A percentile compares a stretch with the other conserved stretches of the same genome.
Conservation (phyloP, 2,329 filamentous ascomycete genomes). For the Ophiostoma sp. region DNA sequence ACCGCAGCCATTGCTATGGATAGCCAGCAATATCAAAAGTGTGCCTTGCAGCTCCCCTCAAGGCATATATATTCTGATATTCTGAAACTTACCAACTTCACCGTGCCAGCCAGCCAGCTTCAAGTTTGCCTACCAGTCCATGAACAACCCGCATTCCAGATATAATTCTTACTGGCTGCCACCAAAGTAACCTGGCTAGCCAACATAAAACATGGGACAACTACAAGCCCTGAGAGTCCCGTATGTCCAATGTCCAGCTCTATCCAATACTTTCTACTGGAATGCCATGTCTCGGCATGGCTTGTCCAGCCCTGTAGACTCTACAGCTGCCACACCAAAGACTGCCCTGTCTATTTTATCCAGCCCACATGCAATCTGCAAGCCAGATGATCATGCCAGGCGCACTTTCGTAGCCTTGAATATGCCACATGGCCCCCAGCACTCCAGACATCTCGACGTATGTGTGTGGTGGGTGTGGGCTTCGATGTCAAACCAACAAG, state of each 20-base stretch:
- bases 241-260: not conserved
- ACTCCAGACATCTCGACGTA: constrained; percentile 18
- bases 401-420: not conserved
- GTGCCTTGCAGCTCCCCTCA: not conserved
- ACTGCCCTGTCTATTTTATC: not conserved
- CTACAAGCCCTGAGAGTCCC: not conserved
- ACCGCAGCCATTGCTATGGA: not conserved
- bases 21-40: not conserved
- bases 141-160: not conserved
- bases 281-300: not conserved
- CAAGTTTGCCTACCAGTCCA: not conserved
- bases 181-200: not conserved
- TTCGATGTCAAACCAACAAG: not conserved
- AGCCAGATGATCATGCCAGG: not conserved
- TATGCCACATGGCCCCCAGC: constrained; percentile 11
- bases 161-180: not conserved
- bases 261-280: not conserved
- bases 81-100: not conserved
- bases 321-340: not conserved
- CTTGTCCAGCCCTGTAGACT: not conserved
- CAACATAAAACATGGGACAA: not conserved
- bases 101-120: not conserved
- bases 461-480: not conserved
- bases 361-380: not conserved
- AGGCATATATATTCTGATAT: no score